Percentiles rank a stretch among this genome's conserved stretches.
Evolutionary conservation across 305 asterid species (phyloP).

Genomic region (Fraxinus ornus): DNA sequence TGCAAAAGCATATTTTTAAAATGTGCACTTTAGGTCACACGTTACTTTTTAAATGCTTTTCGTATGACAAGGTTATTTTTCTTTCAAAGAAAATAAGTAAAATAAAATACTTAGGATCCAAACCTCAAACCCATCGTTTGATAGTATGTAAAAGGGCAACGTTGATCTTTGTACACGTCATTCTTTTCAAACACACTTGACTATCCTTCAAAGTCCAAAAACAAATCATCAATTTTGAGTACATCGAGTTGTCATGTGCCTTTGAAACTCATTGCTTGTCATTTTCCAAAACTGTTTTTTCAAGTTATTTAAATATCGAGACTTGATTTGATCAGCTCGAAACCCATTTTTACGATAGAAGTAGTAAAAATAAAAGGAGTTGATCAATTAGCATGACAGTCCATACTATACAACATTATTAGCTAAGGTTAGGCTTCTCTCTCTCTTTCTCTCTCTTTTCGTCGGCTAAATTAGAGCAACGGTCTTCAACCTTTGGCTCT

Average conservation of each 20-base stretch:
- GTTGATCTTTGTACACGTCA: background rate
- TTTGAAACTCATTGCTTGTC: background rate
- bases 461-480: background rate
- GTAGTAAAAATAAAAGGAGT: background rate
- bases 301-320: background rate
- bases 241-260: background rate
- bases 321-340: background rate
- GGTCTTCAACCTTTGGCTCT: background rate
- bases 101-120: background rate
- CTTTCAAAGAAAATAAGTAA: background rate
- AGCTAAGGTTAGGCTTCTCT: background rate
- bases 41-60: background rate
- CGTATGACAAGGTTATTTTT: background rate
- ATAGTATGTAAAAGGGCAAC: background rate
- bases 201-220: background rate
- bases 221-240: background rate
- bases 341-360: background rate
- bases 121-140: background rate
- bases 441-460: too few relatives aligned
- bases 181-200: background rate
- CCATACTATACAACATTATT: too few relatives aligned
- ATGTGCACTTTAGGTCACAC: background rate
- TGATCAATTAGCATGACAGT: background rate
- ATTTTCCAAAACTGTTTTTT: background rate
- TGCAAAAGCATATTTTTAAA: too few relatives aligned